phyloP scores from a whole-genome alignment of 495 filamentous ascomycete species.

The Penicillium ucsense region DNA sequence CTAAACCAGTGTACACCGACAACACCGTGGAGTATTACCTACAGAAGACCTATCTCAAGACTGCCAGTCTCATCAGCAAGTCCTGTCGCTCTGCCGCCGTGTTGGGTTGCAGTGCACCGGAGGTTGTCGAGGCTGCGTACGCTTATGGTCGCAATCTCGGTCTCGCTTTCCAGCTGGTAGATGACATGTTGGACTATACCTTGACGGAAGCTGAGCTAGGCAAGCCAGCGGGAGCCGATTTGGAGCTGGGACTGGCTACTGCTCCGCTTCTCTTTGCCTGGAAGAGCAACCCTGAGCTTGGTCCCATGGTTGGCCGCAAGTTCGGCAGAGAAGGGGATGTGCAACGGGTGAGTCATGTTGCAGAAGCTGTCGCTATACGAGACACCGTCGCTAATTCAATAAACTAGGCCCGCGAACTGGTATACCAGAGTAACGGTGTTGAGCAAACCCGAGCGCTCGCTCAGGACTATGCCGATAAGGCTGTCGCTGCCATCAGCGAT shows the following conservation, averaged over 20 bases:
- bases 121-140: slow-evolving; percentile 86
- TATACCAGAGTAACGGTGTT: slow-evolving; percentile 72
- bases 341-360: slow-evolving; percentile 48
- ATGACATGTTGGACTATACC: slow-evolving; percentile 97
- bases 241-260: slow-evolving; percentile 91
- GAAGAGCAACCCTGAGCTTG: slow-evolving; percentile 79
- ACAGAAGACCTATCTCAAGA: slow-evolving; percentile 98
- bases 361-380: too few species aligned
- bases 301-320: slow-evolving; percentile 82
- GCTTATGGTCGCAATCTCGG: slow-evolving; percentile 85
- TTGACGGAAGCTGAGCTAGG: slow-evolving; percentile 73
- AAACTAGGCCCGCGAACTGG: slow-evolving; percentile 69
- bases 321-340: slow-evolving; percentile 80
- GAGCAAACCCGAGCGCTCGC: slow-evolving; percentile 84
- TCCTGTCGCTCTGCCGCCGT: slow-evolving; percentile 84
- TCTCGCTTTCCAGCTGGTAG: slow-evolving; percentile 94
- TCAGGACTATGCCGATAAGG: slow-evolving; percentile 80
- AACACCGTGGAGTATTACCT: slow-evolving; percentile 88
- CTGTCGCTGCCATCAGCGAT: slow-evolving; percentile 65
- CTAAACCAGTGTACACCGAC: slow-evolving; percentile 69
- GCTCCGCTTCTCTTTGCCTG: slow-evolving; percentile 92
- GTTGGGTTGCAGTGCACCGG: slow-evolving; percentile 63
- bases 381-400: not conserved
- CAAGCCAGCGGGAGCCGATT: slow-evolving; percentile 88
- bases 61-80: slow-evolving; percentile 90